Percentiles rank a stretch among this genome's conserved stretches.
These are phyloP conservation scores for Marsdenia floribunda DNA, from an alignment of 257 asterid genomes.

Conservation along the genomic window DNA sequence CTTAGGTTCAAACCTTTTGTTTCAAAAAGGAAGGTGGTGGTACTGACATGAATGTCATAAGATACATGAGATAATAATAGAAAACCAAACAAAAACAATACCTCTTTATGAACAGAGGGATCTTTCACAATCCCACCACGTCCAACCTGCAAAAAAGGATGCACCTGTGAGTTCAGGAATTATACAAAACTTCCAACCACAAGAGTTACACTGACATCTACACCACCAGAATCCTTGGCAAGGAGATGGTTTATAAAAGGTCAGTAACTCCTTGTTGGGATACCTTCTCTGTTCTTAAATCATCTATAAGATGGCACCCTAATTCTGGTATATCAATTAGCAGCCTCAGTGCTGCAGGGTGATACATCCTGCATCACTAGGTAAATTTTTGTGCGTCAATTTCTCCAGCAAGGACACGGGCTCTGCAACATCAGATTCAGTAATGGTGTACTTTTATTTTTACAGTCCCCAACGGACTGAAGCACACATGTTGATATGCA, in stretches of 20 bases:
- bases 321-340: too few species aligned
- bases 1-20: background rate
- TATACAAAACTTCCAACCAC: background rate
- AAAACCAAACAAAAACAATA: conserved; percentile 15
- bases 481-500: background rate
- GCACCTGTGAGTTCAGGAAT: conserved; percentile 1
- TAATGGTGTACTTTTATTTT: background rate
- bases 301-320: too few species aligned
- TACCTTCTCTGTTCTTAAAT: too few species aligned
- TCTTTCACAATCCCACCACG: conserved; percentile 94
- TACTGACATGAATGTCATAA: background rate
- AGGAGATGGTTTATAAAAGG: background rate
- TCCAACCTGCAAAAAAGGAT: conserved; percentile 58
- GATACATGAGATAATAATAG: background rate
- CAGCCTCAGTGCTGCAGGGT: too few species aligned
- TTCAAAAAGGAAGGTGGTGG: too few species aligned
- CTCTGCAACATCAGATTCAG: background rate
- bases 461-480: background rate
- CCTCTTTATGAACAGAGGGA: conserved; percentile 82
- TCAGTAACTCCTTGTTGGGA: background rate
- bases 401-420: background rate
- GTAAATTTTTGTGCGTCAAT: background rate
- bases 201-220: background rate
- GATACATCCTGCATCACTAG: too few species aligned
- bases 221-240: background rate